Conservation (phyloP, 2,329 filamentous ascomycete genomes). For the Drechmeria coniospora region DNA sequence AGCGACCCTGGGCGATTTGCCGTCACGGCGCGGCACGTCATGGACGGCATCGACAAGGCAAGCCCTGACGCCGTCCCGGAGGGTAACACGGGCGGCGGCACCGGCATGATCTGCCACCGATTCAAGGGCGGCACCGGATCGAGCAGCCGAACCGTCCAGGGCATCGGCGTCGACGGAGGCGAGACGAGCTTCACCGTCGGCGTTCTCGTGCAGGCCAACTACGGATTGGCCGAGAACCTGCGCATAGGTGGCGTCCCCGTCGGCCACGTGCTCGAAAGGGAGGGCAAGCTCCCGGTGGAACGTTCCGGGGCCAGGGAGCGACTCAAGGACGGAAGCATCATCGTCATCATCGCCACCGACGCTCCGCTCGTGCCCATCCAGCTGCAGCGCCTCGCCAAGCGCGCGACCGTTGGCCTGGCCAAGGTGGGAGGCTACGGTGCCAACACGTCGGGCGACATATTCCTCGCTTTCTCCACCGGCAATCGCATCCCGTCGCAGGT, state of each 20-base stretch:
- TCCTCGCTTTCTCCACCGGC: slow-evolving; percentile 50
- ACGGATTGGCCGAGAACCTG: slow-evolving; percentile 40
- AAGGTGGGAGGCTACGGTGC: slow-evolving; percentile 45
- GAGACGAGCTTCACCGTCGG: slow-evolving; percentile 38
- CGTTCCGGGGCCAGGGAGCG: slow-evolving; percentile 15
- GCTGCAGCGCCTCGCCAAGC: slow-evolving; percentile 35
- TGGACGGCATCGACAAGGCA: slow-evolving; percentile 36
- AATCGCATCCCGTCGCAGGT: slow-evolving; percentile 28
- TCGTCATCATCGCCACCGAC: slow-evolving; percentile 18
- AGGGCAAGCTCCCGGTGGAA: background rate
- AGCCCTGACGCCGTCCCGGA: slow-evolving; percentile 37
- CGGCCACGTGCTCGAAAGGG: slow-evolving; percentile 34
- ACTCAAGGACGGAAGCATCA: slow-evolving; percentile 19
- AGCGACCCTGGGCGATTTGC: slow-evolving; percentile 41
- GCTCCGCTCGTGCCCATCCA: slow-evolving; percentile 16
- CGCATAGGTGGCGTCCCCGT: slow-evolving; percentile 45
- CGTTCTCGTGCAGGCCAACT: slow-evolving; percentile 50
- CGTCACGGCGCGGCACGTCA: slow-evolving; percentile 36
- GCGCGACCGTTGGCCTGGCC: slow-evolving; percentile 44
- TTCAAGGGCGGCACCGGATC: slow-evolving; percentile 55
- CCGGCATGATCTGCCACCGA: slow-evolving; percentile 50
- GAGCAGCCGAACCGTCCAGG: slow-evolving; percentile 39
- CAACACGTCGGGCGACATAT: slow-evolving; percentile 51
- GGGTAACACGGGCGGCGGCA: slow-evolving; percentile 51
- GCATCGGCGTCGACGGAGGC: slow-evolving; percentile 17